These are phyloP conservation scores for Exophiala aquamarina DNA, from an alignment of 2,329 filamentous ascomycete species.

Conservation along the genomic window DNA sequence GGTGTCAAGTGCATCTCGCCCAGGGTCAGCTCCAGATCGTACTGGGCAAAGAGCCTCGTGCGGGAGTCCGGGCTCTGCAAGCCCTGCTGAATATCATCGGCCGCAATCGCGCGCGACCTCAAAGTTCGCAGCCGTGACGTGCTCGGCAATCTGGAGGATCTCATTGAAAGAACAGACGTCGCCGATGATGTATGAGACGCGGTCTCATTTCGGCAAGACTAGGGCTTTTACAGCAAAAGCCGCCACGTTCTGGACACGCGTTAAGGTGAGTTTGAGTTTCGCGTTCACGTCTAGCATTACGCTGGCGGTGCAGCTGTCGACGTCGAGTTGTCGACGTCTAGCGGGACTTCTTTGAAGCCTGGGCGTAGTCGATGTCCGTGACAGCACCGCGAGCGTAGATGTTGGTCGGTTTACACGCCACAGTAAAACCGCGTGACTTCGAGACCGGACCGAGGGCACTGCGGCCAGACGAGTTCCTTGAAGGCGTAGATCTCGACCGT, in stretches of 20 bases:
- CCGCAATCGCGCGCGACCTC: not conserved
- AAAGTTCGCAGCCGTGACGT: not conserved
- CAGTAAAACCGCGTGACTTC: conserved; percentile 4
- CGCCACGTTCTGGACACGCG: not conserved
- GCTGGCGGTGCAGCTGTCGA: not conserved
- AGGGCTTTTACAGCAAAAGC: not conserved
- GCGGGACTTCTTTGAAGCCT: not conserved
- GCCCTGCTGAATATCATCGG: conserved; percentile 1
- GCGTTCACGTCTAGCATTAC: not conserved
- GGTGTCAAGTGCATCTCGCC: too few relatives aligned
- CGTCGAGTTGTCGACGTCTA: not conserved
- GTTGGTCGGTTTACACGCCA: not conserved
- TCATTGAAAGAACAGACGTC: not conserved
- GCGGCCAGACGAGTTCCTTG: not conserved
- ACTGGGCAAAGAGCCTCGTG: too few relatives aligned
- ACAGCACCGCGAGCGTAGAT: not conserved
- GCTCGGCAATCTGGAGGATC: conserved; percentile 1
- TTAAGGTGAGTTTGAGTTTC: not conserved
- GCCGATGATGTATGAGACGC: not conserved
- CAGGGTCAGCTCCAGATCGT: too few relatives aligned
- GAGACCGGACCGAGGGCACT: conserved; percentile 1
- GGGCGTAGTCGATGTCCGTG: too few relatives aligned
- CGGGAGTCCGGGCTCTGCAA: too few relatives aligned
- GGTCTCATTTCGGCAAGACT: not conserved
- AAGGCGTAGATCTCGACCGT: conserved; percentile 1